Percentiles rank a stretch among this genome's conserved stretches.
phyloP scores from a whole-genome alignment of 2,329 filamentous ascomycete species.

The Sporothrix pseudoabietina region DNA sequence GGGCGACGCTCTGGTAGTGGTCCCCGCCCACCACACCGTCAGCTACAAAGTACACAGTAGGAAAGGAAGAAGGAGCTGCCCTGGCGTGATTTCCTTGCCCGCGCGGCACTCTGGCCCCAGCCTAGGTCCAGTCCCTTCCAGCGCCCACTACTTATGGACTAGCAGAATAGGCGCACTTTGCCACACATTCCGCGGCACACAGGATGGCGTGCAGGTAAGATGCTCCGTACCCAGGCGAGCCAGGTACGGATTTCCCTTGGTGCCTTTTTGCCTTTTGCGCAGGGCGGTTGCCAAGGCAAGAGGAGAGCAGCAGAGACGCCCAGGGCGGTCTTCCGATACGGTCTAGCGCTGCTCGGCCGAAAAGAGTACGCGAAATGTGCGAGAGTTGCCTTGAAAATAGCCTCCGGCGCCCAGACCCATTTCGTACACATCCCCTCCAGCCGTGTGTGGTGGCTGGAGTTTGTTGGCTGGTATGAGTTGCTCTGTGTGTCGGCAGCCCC shows the following conservation, averaged over 20 bases:
- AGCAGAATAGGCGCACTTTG: conserved; percentile 3
- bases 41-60: neutral
- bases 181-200: neutral
- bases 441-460: neutral
- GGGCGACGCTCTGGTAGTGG: neutral
- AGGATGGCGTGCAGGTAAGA: conserved; percentile 10
- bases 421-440: neutral
- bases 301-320: neutral
- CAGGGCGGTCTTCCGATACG: conserved; percentile 1
- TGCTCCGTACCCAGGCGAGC: too few species aligned
- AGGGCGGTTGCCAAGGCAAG: conserved; percentile 8
- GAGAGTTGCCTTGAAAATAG: neutral
- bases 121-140: neutral
- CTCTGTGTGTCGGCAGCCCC: conserved; percentile 6
- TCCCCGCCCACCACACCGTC: neutral
- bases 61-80: neutral
- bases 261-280: neutral
- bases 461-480: conserved; percentile 7
- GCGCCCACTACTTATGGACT: neutral
- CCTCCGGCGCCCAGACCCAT: conserved; percentile 9
- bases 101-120: neutral
- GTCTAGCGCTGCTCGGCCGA: conserved; percentile 8
- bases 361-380: neutral
- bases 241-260: neutral
- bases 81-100: neutral